Base-by-base conservation (phyloP, 495 filamentous ascomycete species). In the Acidiella bohemica region DNA sequence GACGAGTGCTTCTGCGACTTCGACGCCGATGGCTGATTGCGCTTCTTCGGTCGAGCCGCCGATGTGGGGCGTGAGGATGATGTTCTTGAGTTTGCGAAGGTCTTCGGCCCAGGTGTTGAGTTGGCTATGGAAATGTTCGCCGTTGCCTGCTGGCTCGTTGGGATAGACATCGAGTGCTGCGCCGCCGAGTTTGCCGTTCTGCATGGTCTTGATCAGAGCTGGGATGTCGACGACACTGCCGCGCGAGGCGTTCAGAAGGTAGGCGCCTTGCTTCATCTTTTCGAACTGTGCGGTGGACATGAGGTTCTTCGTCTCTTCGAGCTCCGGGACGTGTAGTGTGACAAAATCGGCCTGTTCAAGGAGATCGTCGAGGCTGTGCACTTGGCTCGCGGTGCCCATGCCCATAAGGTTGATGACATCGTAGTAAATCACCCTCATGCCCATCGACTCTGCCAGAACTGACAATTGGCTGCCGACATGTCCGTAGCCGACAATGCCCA, bases 31-130 rank as follows among this genome's bases (percentile, higher is more conserved):
- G 7, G 92, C 88, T 38, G 83, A 76, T 63, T 99, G 92, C 5
- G 92, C 92, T 66, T 99, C 87, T 60, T 99, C 92, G 3, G 92
- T 99, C 62, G 82, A 92, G 23, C 90, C 90, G 39, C 90, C 90
- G 54, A 99, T 95, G 56, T 99, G 90, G 16, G 90, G 90, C 2
- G 87, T 88, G 22, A 99, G 67, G 44, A 99, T 93, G 49, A 99
- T 62, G 61, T 99, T 99, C 59, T 80, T 86, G 34, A 96, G 69
- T 26, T 70, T 68, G 19, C 82, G 76, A 32, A 99, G 75, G 44
- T 93, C 87, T 37, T 82, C 70, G n/a, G 71, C 80, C 85, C 85
- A 96, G 13, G 59, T 45, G 58, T 93, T 93, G 49, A 99, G 69
- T n/a, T 71, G 61, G 53, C 72, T 76, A 55, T 72, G 82, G 70